Percentiles rank a stretch among this genome's conserved stretches.
These are phyloP conservation scores for Kwoniella europaea DNA, from an alignment of 768 basidiomycete genomes.

Conservation along the genomic window DNA sequence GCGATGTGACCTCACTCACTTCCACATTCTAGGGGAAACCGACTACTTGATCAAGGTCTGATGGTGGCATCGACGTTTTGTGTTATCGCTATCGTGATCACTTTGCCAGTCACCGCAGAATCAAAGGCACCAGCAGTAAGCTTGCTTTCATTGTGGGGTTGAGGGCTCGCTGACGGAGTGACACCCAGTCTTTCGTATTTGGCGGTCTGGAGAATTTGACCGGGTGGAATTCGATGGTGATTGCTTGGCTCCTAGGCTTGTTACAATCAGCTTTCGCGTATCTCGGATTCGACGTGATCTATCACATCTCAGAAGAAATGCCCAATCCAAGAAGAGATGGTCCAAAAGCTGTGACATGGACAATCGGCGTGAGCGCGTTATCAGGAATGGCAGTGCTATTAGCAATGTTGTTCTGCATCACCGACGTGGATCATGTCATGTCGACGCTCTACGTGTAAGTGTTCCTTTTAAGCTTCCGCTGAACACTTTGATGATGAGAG, in stretches of 20 bases:
- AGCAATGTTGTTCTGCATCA: slow-evolving; percentile 37
- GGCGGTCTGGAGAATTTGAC: slow-evolving; percentile 31
- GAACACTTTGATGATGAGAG: background rate
- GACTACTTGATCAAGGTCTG: slow-evolving; percentile 5
- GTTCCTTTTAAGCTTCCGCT: background rate
- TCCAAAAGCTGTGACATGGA: slow-evolving; percentile 25
- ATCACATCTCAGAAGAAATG: slow-evolving; percentile 42
- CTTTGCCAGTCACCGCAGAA: slow-evolving; percentile 22
- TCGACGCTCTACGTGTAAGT: slow-evolving; percentile 22
- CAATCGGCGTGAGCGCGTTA: slow-evolving; percentile 27
- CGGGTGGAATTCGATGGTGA: slow-evolving; percentile 36
- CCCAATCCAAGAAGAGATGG: slow-evolving; percentile 32
- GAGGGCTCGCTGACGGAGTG: background rate
- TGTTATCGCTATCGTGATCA: slow-evolving; percentile 20
- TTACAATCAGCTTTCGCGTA: slow-evolving; percentile 31
- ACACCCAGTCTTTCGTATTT: slow-evolving; percentile 34
- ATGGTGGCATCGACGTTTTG: slow-evolving; percentile 17
- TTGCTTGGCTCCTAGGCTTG: slow-evolving; percentile 36
- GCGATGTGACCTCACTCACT: background rate
- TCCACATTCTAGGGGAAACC: background rate
- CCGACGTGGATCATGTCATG: slow-evolving; percentile 27
- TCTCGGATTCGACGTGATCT: slow-evolving; percentile 41
- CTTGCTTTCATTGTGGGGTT: background rate
- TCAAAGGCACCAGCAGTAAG: slow-evolving; percentile 30
- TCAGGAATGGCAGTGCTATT: slow-evolving; percentile 33